These are phyloP conservation scores for Cryptococcus sp. DNA, from an alignment of 1,284 basidiomycete genomes.

Conservation along the genomic window DNA sequence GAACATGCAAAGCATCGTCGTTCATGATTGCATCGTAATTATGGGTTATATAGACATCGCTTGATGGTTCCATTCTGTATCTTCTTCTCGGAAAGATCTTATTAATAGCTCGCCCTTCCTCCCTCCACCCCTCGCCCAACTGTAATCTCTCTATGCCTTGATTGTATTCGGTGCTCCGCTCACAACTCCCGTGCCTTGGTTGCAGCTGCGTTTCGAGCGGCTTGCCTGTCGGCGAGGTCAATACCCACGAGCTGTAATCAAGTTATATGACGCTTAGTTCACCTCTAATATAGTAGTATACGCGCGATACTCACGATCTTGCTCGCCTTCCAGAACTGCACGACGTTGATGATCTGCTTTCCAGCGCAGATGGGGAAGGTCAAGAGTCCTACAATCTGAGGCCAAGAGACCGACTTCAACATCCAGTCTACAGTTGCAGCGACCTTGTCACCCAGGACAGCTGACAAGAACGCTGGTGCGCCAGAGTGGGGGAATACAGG, in stretches of 20 bases:
- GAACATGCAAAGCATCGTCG: too few species aligned
- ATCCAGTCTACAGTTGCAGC: slow-evolving; percentile 32
- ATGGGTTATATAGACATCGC: too few species aligned
- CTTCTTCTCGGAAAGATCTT: too few species aligned
- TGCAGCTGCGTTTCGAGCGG: slow-evolving; percentile 58
- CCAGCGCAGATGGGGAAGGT: slow-evolving; percentile 71
- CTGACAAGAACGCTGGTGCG: slow-evolving; percentile 33
- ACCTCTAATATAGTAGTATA: too few species aligned
- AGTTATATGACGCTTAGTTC: too few species aligned
- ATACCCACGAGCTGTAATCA: slow-evolving; percentile 69
- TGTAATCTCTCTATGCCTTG: too few species aligned
- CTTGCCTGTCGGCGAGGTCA: slow-evolving; percentile 77
- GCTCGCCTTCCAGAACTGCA: slow-evolving; percentile 98
- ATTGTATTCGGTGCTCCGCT: background rate
- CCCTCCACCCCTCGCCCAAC: too few species aligned
- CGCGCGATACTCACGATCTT: slow-evolving; percentile 64
- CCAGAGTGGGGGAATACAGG: slow-evolving; percentile 38
- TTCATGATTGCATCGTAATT: too few species aligned
- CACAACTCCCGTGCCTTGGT: slow-evolving; percentile 9
- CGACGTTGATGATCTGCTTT: slow-evolving; percentile 94
- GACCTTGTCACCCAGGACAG: slow-evolving; percentile 25
- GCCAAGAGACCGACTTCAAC: slow-evolving; percentile 66
- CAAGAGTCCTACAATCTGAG: slow-evolving; percentile 69
- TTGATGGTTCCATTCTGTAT: too few species aligned
- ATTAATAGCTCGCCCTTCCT: too few species aligned